Base-by-base conservation (phyloP, 2,329 filamentous ascomycete species). In the Colletotrichum tropicicola region DNA sequence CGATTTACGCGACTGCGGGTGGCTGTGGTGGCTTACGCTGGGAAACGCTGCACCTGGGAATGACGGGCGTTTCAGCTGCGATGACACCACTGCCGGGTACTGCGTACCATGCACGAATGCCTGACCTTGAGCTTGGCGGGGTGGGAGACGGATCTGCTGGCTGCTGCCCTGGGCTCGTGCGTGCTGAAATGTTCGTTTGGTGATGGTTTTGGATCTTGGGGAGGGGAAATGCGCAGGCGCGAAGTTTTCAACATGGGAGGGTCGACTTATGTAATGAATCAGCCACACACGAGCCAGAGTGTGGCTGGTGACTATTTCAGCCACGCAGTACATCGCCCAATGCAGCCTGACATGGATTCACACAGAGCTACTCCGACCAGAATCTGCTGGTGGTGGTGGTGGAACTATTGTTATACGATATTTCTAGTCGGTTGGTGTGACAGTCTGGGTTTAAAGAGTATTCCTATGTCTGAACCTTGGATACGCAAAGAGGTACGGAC, bases 171-270 rank as follows among this genome's bases (percentile, higher is more conserved):
- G 32, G 52, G 37, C 47, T 56, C 39, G 51, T 64, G 64, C 72
- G 70, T 72, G 58, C 71, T 72, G 68, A 72, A 70, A 72, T 68
- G 62, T 70, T 68, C 68, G 67, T 70, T 68, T 59, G 68, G 39
- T 70, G 72, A 68, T 68, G 67, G 57, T 66, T 58, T 60, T 68
- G 58, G 60, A 67, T 55, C 62, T 66, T 66, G 65, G 70, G 69
- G 71, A 73, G 66, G 70, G 69, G 69, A 72, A 69, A 67, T 73
- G 66, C 71, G 69, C 70, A 69, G 59, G 63, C 63, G 68, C 70
- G 68, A 66, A 70, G 59, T 70, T 70, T 70, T 67, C 61, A 68
- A 69, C 66, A 65, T 62, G 58, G 44, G 39, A 5, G 57, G 47
- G 17, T n/a, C n/a, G n/a, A n/a, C n/a, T n/a, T n/a, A n/a, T n/a